Evolutionary conservation across 2,329 filamentous ascomycete species (phyloP), one percentile per base, ranked within the genome.

Genomic region (Drechslera avenae): DNA sequence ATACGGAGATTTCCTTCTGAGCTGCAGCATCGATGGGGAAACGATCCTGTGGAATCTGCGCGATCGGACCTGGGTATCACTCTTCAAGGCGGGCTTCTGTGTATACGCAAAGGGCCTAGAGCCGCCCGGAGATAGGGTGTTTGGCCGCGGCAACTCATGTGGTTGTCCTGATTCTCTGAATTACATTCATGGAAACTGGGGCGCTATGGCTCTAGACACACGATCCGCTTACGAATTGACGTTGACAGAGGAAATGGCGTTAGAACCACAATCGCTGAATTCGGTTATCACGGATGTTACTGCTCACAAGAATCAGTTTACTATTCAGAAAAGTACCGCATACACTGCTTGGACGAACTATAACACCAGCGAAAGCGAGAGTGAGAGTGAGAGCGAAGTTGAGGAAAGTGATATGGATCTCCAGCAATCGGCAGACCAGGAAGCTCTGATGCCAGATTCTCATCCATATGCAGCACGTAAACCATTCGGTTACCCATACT

Each of bases 1-100:
- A 31, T 72, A 78, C 19, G 83, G 81, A 4, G 73, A 75, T 44
- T 86, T 81, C 80, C 77, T 87, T 44, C 66, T 83, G 21, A 83
- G 81, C 46, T 82, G 79, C 9, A 81, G 83, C 55, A 84, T 87
- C 37, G 64, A 75, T 30, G 82, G 83, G 19, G 68, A 71, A 17
- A 72, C 78, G 1, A 66, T 77, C 16, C 60, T 82, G 5, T 83
- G 81, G 79, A 76, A 80, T 41, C 56, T 76, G 14, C 61, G 70
- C 31, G 47, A 50, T 7, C 17, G 40, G 5, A n/a, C 19, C 10
- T 52, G 60, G 21, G 56, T 57, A 16, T 58, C 60, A 13, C 46
- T 43, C 2, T 62, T 69, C 17, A 46, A 57, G 13, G 18, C 71
- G n/a, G 68, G 68, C 3, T 62, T 54, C 41, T 73, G 69, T 46